Percentiles rank a stretch among this genome's conserved stretches.
phyloP scores from a whole-genome alignment of 768 basidiomycete species.

The Kwoniella shandongensis region DNA sequence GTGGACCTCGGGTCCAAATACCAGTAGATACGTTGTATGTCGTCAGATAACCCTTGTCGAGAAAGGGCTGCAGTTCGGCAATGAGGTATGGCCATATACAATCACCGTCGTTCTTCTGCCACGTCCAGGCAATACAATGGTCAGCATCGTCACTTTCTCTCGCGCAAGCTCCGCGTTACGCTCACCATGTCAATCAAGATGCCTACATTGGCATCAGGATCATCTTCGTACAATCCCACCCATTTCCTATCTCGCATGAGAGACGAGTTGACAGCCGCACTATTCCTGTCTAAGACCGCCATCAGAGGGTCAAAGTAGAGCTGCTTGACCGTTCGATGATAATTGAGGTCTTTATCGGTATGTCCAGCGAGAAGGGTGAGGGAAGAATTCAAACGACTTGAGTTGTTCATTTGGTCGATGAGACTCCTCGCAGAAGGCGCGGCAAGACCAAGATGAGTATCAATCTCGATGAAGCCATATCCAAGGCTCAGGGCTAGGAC shows the following conservation, averaged over 20 bases:
- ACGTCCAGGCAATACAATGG: no score
- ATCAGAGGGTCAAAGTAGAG: conserved; percentile 32
- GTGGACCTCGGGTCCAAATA: conserved; percentile 27
- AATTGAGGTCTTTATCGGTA: conserved; percentile 18
- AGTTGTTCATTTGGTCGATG: background rate
- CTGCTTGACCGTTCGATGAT: conserved; percentile 21
- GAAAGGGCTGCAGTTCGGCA: conserved; percentile 28
- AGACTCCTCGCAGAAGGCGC: background rate
- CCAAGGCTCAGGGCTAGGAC: conserved; percentile 24
- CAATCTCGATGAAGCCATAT: conserved; percentile 35
- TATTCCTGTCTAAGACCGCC: conserved; percentile 25
- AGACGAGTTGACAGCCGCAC: conserved; percentile 1
- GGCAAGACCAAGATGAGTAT: conserved; percentile 19
- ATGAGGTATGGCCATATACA: conserved; percentile 32
- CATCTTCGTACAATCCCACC: conserved; percentile 25
- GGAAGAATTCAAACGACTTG: conserved; percentile 1
- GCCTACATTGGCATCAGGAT: conserved; percentile 19
- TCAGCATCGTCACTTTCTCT: no score
- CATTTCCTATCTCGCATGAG: background rate
- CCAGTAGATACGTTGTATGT: conserved; percentile 14
- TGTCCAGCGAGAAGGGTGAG: conserved; percentile 27
- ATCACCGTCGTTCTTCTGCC: conserved; percentile 29
- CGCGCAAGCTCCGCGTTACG: background rate
- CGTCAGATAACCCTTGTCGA: conserved; percentile 28
- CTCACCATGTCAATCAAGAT: conserved; percentile 40